phyloP scores from a whole-genome alignment of 148 eudicot genomes.

The Camellia japonica region DNA sequence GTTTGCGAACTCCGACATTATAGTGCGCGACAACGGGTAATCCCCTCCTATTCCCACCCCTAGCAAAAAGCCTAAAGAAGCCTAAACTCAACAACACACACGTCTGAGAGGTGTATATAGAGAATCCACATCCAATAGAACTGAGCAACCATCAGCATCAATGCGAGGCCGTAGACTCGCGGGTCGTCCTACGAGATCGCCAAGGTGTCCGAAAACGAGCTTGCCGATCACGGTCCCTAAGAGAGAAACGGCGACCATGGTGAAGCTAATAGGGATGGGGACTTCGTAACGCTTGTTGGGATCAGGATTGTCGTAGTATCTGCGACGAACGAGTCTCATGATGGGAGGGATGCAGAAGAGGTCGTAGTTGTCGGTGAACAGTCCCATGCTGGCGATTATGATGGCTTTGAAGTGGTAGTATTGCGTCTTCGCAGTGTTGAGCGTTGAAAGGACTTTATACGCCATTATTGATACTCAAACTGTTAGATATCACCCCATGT shows the following conservation, averaged over 20 bases:
- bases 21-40: conserved; percentile 60
- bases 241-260: conserved; percentile 39
- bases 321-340: conserved; percentile 41
- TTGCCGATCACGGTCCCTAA: conserved; percentile 50
- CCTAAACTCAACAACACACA: conserved; percentile 37
- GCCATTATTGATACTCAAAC: conserved; percentile 32
- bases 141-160: conserved; percentile 48
- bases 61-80: conserved; percentile 46
- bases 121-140: conserved; percentile 59
- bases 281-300: neutral
- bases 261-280: conserved; percentile 22
- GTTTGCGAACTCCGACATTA: conserved; percentile 70
- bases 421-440: conserved; percentile 59
- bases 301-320: conserved; percentile 34
- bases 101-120: conserved; percentile 29
- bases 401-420: conserved; percentile 69
- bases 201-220: conserved; percentile 51
- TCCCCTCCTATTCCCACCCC: conserved; percentile 69
- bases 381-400: conserved; percentile 69
- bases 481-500: no score
- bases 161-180: conserved; percentile 45
- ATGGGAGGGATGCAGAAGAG: conserved; percentile 57
- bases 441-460: conserved; percentile 46
- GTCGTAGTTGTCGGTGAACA: conserved; percentile 69
- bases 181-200: conserved; percentile 45